phyloP scores from a whole-genome alignment of 78 protist species.

The Polysphondylium violaceum region DNA sequence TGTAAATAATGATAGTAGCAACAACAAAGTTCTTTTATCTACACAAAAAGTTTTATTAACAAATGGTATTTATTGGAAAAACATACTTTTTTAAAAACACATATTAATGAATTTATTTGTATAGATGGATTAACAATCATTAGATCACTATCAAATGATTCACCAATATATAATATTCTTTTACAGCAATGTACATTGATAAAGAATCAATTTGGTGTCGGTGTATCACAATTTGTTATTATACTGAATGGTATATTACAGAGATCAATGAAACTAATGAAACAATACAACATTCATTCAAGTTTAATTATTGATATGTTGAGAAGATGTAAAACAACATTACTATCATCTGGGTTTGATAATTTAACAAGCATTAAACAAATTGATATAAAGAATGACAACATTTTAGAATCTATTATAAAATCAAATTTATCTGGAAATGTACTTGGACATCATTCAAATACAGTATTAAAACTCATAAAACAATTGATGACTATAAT shows the following conservation, averaged over 20 bases:
- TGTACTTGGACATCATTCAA: neutral
- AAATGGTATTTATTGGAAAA: neutral
- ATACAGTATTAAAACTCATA: neutral
- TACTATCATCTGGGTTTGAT: neutral
- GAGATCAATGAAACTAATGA: neutral
- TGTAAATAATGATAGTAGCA: neutral
- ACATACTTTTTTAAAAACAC: neutral
- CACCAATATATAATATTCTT: constrained; percentile 32
- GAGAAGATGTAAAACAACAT: neutral
- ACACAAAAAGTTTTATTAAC: constrained; percentile 28
- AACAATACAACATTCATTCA: neutral
- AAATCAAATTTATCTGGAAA: constrained; percentile 44
- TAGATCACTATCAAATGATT: constrained; percentile 35
- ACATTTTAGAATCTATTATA: constrained; percentile 9
- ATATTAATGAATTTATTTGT: neutral
- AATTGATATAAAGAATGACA: neutral
- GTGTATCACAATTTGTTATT: constrained; percentile 29
- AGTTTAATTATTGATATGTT: neutral
- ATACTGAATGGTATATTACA: constrained; percentile 7
- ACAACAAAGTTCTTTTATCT: neutral
- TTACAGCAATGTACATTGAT: neutral
- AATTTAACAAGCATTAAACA: neutral
- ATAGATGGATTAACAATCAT: constrained; percentile 26
- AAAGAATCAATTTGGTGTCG: neutral
- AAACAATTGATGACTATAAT: neutral